Evolutionary conservation across 2,329 filamentous ascomycete species (phyloP).

Genomic region (Aulographum hederae): DNA sequence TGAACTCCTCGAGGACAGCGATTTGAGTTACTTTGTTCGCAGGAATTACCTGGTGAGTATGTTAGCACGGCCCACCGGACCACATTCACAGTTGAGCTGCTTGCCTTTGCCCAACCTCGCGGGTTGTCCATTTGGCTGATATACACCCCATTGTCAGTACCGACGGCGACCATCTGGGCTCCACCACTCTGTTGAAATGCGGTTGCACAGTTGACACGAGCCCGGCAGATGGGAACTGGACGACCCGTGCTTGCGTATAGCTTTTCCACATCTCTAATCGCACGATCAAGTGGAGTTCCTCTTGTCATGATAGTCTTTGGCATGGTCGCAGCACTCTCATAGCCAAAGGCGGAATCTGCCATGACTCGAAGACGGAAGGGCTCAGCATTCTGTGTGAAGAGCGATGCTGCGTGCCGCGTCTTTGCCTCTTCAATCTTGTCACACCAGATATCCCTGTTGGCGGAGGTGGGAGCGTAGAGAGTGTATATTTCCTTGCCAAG

Average conservation of each 20-base stretch:
- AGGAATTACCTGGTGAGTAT: constrained; percentile 51
- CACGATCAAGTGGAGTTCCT: constrained; percentile 78
- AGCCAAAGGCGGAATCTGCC: constrained; percentile 79
- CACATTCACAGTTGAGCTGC: constrained; percentile 12
- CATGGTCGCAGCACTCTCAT: constrained; percentile 32
- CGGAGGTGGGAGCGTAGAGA: constrained; percentile 61
- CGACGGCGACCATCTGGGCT: constrained; percentile 77
- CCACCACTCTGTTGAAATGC: constrained; percentile 68
- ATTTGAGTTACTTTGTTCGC: constrained; percentile 72
- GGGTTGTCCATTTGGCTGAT: constrained; percentile 79
- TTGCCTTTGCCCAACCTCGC: constrained; percentile 48
- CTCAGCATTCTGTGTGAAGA: constrained; percentile 86
- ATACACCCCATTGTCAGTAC: constrained; percentile 87
- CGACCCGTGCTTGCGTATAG: constrained; percentile 47
- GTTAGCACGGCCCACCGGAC: background rate
- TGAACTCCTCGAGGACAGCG: constrained; percentile 88
- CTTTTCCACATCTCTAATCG: constrained; percentile 75
- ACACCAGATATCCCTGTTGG: constrained; percentile 74
- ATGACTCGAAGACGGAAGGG: constrained; percentile 85
- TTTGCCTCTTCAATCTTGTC: constrained; percentile 89
- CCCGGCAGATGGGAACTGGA: constrained; percentile 62
- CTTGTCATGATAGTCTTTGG: constrained; percentile 58
- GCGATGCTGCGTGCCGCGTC: constrained; percentile 72
- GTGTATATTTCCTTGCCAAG: constrained; percentile 87
- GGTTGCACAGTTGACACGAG: constrained; percentile 81